A percentile compares a stretch with the other conserved stretches of the same genome.
Conservation (phyloP, 176 grass and related monocot genomes). For the Luzula sylvatica region DNA sequence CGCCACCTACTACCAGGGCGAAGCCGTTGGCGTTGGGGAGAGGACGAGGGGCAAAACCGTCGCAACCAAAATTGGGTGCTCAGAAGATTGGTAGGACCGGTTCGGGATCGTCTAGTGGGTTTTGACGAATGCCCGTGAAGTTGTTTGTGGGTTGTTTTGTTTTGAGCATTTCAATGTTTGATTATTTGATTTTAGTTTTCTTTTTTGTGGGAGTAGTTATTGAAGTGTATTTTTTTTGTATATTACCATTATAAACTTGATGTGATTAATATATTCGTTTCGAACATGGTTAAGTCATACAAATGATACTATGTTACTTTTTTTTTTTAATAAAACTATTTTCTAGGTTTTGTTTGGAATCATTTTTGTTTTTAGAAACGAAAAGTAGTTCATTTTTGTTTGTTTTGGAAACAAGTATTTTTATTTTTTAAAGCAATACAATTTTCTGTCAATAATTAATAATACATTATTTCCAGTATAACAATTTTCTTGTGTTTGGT, state of each 20-base stretch:
- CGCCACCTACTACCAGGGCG: slow-evolving; percentile 75
- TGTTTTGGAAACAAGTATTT: too few relatives aligned
- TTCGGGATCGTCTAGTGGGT: slow-evolving; percentile 39
- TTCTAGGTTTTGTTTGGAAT: too few relatives aligned
- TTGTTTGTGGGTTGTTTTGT: slow-evolving; percentile 7
- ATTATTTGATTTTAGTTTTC: slow-evolving; percentile 5
- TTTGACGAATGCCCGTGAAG: slow-evolving; percentile 22
- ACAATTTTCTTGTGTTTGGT: too few relatives aligned
- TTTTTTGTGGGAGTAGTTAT: slow-evolving; percentile 9
- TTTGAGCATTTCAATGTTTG: slow-evolving; percentile 6
- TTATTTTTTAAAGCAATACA: too few relatives aligned
- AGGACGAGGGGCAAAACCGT: slow-evolving; percentile 62
- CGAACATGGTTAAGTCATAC: not conserved
- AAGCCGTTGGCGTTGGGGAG: slow-evolving; percentile 69
- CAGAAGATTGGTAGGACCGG: slow-evolving; percentile 69
- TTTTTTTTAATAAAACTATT: too few relatives aligned
- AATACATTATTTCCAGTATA: too few relatives aligned
- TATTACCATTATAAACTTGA: slow-evolving; percentile 15
- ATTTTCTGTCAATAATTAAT: too few relatives aligned
- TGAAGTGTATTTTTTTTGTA: slow-evolving; percentile 20
- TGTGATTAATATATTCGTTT: slow-evolving; percentile 7
- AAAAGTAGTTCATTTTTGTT: too few relatives aligned
- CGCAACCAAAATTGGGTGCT: slow-evolving; percentile 79
- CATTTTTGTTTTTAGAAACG: too few relatives aligned
- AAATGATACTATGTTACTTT: too few relatives aligned